phyloP scores from a whole-genome alignment of 768 basidiomycete genomes.

The Podaxis rugospora region DNA sequence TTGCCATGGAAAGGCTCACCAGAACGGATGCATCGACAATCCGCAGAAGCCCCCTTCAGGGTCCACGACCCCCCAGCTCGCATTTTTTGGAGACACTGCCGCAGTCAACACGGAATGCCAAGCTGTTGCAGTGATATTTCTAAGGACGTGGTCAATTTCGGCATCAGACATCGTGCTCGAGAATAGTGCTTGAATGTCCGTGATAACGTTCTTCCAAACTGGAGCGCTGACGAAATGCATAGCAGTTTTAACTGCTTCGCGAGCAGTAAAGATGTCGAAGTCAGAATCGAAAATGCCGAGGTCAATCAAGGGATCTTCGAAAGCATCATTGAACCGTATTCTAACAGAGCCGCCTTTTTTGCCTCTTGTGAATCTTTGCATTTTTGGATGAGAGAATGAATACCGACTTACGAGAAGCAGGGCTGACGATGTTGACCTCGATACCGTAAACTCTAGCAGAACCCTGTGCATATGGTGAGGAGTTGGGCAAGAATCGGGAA shows the following conservation, averaged over 20 bases:
- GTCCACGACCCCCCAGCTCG: constrained; percentile 30
- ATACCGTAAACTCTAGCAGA: constrained; percentile 19
- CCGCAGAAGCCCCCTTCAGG: constrained; percentile 30
- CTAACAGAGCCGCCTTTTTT: constrained; percentile 18
- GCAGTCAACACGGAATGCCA: constrained; percentile 31
- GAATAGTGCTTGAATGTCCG: constrained; percentile 8
- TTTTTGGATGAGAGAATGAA: neutral
- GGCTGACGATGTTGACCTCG: constrained; percentile 20
- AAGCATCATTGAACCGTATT: constrained; percentile 19
- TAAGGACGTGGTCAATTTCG: constrained; percentile 16
- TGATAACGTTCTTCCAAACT: constrained; percentile 16
- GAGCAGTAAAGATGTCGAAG: constrained; percentile 14
- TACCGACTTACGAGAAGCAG: constrained; percentile 20
- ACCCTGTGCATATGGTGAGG: constrained; percentile 1
- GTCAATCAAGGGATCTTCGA: constrained; percentile 21
- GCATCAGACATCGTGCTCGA: constrained; percentile 9
- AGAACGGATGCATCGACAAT: constrained; percentile 35
- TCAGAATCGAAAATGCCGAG: constrained; percentile 11
- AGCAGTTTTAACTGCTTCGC: constrained; percentile 16
- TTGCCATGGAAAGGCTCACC: constrained; percentile 16
- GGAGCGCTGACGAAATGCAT: constrained; percentile 17
- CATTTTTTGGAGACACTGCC: constrained; percentile 23
- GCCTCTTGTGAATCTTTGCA: neutral
- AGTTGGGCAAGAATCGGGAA: neutral
- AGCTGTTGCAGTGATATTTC: constrained; percentile 16